phyloP scores from a whole-genome alignment of 192 early-diverging fungal species.

The Geranomyces variabilis region DNA sequence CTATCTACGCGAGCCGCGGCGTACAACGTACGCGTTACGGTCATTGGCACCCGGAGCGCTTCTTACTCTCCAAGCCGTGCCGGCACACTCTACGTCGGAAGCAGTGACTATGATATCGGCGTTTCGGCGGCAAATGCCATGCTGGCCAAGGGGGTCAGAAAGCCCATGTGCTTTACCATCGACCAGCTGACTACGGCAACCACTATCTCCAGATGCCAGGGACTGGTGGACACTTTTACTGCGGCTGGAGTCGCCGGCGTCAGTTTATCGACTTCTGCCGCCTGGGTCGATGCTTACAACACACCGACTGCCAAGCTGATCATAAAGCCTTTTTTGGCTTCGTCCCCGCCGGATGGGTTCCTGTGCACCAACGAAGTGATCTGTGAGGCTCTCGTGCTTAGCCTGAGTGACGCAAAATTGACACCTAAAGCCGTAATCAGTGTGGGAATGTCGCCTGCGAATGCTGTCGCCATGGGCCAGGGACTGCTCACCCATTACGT shows the following conservation, averaged over 20 bases:
- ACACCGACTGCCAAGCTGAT: not conserved
- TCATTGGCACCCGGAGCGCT: slow-evolving; percentile 9
- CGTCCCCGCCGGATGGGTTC: not conserved
- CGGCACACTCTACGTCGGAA: not conserved
- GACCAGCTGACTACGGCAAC: slow-evolving; percentile 5
- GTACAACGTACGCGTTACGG: not conserved
- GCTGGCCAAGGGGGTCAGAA: not conserved
- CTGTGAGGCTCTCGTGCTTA: slow-evolving; percentile 2
- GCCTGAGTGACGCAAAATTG: not conserved
- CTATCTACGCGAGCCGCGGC: not conserved
- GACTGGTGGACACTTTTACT: slow-evolving; percentile 1
- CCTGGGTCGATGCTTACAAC: slow-evolving; percentile 2
- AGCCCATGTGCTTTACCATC: slow-evolving; percentile 9
- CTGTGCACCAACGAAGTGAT: slow-evolving; percentile 6
- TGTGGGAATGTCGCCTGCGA: not conserved
- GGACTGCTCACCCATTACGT: slow-evolving; percentile 2
- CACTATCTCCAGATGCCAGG: slow-evolving; percentile 5
- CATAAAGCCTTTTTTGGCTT: not conserved
- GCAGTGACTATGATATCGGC: not conserved
- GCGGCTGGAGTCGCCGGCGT: not conserved
- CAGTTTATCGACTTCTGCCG: not conserved
- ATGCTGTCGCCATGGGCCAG: slow-evolving; percentile 8
- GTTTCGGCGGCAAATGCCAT: not conserved
- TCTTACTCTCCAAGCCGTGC: not conserved
- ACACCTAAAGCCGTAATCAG: not conserved